These are phyloP conservation scores for Cryphonectria japonica DNA, from an alignment of 2,329 filamentous ascomycete species.

Conservation along the genomic window DNA sequence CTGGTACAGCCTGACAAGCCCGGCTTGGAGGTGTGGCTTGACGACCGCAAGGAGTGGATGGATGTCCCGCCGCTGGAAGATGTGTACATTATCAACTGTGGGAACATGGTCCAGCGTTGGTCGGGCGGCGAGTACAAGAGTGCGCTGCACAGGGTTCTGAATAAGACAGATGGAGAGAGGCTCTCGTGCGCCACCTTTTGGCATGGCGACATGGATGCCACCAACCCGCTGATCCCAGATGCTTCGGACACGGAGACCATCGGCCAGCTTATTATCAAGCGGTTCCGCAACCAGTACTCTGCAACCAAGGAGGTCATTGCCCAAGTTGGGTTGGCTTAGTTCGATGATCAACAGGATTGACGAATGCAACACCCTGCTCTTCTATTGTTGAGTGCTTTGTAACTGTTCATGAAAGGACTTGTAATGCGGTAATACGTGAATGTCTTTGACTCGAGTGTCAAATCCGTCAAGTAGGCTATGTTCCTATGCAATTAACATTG, in stretches of 20 bases:
- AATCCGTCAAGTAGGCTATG: neutral
- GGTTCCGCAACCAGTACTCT: conserved; percentile 26
- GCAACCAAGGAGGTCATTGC: conserved; percentile 5
- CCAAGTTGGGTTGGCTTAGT: neutral
- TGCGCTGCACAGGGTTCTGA: conserved; percentile 31
- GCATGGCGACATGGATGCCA: conserved; percentile 35
- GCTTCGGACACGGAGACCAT: conserved; percentile 32
- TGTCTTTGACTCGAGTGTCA: neutral
- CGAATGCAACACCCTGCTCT: neutral
- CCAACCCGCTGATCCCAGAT: conserved; percentile 33
- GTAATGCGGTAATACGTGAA: neutral
- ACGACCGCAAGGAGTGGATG: conserved; percentile 30
- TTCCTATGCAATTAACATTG: neutral
- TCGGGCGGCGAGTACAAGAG: conserved; percentile 31
- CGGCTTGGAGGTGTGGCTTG: conserved; percentile 34
- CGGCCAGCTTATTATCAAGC: conserved; percentile 32
- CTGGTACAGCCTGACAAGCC: conserved; percentile 34
- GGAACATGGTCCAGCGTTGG: conserved; percentile 33
- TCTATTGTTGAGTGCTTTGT: neutral
- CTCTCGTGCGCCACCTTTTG: conserved; percentile 32
- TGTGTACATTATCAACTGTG: conserved; percentile 33
- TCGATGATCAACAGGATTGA: too few relatives aligned
- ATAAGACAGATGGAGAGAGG: conserved; percentile 15
- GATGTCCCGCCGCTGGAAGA: conserved; percentile 32
- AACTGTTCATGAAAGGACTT: neutral